A percentile compares a stretch with the other conserved stretches of the same genome.
These are phyloP conservation scores for Eucalyptus tenuipes DNA, from an alignment of 345 rosid genomes.

Conservation along the genomic window DNA sequence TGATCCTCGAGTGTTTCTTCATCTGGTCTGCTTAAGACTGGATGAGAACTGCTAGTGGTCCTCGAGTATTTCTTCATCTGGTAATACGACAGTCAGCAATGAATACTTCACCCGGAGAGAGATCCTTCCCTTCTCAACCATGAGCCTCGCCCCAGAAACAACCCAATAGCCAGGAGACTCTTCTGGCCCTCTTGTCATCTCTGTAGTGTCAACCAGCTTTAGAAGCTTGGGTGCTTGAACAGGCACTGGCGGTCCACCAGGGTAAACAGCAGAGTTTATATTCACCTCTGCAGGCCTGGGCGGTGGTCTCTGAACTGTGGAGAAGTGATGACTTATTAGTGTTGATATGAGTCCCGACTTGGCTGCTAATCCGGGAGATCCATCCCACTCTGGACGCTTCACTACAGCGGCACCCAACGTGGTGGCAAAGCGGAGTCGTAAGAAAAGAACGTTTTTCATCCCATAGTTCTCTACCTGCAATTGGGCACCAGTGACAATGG, in stretches of 20 bases:
- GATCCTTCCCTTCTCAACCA: slow-evolving; percentile 82
- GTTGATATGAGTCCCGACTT: slow-evolving; percentile 89
- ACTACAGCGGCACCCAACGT: slow-evolving; percentile 40
- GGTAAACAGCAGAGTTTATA: slow-evolving; percentile 87
- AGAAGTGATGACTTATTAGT: slow-evolving; percentile 84
- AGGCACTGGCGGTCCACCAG: slow-evolving; percentile 91
- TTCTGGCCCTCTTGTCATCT: slow-evolving; percentile 88
- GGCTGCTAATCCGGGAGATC: slow-evolving; percentile 58
- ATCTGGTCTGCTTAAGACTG: slow-evolving; percentile 1
- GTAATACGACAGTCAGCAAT: slow-evolving; percentile 40
- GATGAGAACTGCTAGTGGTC: not conserved
- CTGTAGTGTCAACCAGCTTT: slow-evolving; percentile 85
- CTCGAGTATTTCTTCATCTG: slow-evolving; percentile 38
- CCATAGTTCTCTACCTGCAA: slow-evolving; percentile 80
- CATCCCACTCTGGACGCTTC: slow-evolving; percentile 86
- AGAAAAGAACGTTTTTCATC: slow-evolving; percentile 71
- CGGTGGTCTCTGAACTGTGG: slow-evolving; percentile 68
- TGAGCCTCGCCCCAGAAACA: slow-evolving; percentile 78
- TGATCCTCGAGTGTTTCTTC: slow-evolving; percentile 24
- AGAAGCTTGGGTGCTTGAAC: slow-evolving; percentile 79
- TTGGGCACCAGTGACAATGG: slow-evolving; percentile 85
- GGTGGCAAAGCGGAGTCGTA: slow-evolving; percentile 67
- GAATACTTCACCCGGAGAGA: slow-evolving; percentile 90
- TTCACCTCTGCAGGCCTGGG: slow-evolving; percentile 82
- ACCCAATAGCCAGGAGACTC: slow-evolving; percentile 96